Evolutionary conservation across 768 basidiomycete genomes (phyloP).

Genomic region (Lentinula detonsa): DNA sequence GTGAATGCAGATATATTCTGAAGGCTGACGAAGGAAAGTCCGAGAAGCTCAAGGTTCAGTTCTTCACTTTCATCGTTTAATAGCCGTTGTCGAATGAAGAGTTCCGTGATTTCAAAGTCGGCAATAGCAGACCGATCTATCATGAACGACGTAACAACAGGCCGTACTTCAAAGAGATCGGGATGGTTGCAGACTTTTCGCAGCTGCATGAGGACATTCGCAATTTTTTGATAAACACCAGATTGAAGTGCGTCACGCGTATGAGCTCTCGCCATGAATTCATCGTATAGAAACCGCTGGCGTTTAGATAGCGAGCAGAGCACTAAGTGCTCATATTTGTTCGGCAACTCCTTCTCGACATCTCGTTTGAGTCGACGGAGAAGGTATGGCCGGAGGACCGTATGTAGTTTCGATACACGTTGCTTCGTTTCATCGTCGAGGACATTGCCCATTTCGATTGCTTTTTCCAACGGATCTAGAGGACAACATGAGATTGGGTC

Average conservation of each 20-base stretch:
- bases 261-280: slow-evolving; percentile 87
- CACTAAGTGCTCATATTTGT: slow-evolving; percentile 88
- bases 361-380: slow-evolving; percentile 96
- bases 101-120: slow-evolving; percentile 81
- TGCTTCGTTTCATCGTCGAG: slow-evolving; percentile 81
- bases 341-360: slow-evolving; percentile 92
- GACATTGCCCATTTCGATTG: slow-evolving; percentile 76
- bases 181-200: slow-evolving; percentile 97
- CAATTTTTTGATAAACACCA: slow-evolving; percentile 83
- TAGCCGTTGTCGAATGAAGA: slow-evolving; percentile 75
- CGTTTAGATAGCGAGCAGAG: slow-evolving; percentile 86
- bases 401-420: slow-evolving; percentile 84
- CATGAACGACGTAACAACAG: slow-evolving; percentile 71
- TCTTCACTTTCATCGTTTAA: slow-evolving; percentile 49
- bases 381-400: slow-evolving; percentile 92
- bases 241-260: slow-evolving; percentile 79
- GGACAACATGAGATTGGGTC: not conserved
- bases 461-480: slow-evolving; percentile 87
- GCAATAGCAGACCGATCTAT: slow-evolving; percentile 71
- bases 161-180: slow-evolving; percentile 85
- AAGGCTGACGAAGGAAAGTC: slow-evolving; percentile 53
- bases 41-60: slow-evolving; percentile 58
- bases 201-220: slow-evolving; percentile 96
- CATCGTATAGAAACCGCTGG: slow-evolving; percentile 93
- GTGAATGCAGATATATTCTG: slow-evolving; percentile 50